A percentile compares a stretch with the other conserved stretches of the same genome.
phyloP scores from a whole-genome alignment of 805 yeast genomes.

The Schizosaccharomyces japonicus region DNA sequence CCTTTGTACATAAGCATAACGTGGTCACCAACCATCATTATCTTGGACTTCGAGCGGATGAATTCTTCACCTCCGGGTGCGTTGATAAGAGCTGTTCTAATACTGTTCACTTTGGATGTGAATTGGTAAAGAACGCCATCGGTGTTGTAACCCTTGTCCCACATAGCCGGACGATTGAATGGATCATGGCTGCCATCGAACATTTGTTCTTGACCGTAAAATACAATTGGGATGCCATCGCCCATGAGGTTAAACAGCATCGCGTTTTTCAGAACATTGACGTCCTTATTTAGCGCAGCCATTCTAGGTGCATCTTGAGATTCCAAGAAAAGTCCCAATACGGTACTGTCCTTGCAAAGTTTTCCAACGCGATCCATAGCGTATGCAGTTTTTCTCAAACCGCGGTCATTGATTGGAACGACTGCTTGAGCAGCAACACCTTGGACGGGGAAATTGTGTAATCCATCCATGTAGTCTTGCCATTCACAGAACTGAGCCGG shows the following conservation, averaged over 20 bases:
- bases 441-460: slow-evolving; percentile 7
- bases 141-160: slow-evolving; percentile 6
- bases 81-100: background rate
- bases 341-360: background rate
- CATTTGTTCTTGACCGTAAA: slow-evolving; percentile 6
- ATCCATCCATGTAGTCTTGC: slow-evolving; percentile 6
- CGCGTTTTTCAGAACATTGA: slow-evolving; percentile 2
- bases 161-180: slow-evolving; percentile 6
- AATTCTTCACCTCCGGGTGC: background rate
- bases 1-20: slow-evolving; percentile 1
- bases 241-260: slow-evolving; percentile 4
- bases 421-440: background rate
- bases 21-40: background rate
- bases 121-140: background rate
- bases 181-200: slow-evolving; percentile 7
- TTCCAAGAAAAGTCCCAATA: slow-evolving; percentile 5
- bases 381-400: background rate
- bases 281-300: slow-evolving; percentile 4
- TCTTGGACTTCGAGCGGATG: background rate
- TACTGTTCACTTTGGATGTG: background rate
- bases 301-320: slow-evolving; percentile 7
- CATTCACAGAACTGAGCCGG: slow-evolving; percentile 4
- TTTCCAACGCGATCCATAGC: background rate
- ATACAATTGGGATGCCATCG: slow-evolving; percentile 7
- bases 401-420: background rate